Evolutionary conservation across 176 grass and related monocot species (phyloP), one percentile per base, ranked within the genome.

Genomic region (Musa schizocarpa): DNA sequence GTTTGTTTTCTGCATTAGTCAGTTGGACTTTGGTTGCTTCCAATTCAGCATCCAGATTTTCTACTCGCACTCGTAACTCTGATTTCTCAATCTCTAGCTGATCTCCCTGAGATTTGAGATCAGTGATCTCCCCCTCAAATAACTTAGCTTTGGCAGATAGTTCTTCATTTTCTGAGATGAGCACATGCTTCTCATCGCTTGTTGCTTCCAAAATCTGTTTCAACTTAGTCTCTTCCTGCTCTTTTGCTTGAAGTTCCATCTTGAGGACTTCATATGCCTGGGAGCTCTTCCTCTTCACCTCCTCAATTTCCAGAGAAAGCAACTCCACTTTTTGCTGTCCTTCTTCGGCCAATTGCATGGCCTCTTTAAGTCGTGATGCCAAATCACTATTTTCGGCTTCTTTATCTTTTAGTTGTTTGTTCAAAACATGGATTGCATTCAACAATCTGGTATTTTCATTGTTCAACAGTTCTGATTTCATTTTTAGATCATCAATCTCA

Each of bases 201-300:
- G 25, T 72, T 76, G 82, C 73, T 13, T 54, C 68, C 49, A 90
- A 50, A 70, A 26, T 61, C 66, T 48, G 74, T 80, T 75, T 81
- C 62, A 92, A 61, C 71, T 85, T 65, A 21, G 61, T 83, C 63
- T 69, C 72, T 63, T 88, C 88, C 21, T 56, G 55, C 70, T 82
- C 69, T 69, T 77, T 82, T 49, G 72, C 85, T 66, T 97, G 71
- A 65, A 83, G 26, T 56, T 69, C 71, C 54, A 26, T 23, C 78
- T 83, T 90, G 53, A 90, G 77, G 26, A 81, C 75, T 34, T 76
- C 77, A 75, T 79, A 76, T 56, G 88, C 76, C 80, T 50, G 80
- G 22, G 81, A 69, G n/a, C 83, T 88, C 63, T 86, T 74, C 52
- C 92, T 83, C 77, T 90, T 90, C 55, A 85, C 17, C 13, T 79